A percentile compares a stretch with the other conserved stretches of the same genome.
phyloP scores from a whole-genome alignment of 768 basidiomycete genomes.

The Boletus sensibilis region DNA sequence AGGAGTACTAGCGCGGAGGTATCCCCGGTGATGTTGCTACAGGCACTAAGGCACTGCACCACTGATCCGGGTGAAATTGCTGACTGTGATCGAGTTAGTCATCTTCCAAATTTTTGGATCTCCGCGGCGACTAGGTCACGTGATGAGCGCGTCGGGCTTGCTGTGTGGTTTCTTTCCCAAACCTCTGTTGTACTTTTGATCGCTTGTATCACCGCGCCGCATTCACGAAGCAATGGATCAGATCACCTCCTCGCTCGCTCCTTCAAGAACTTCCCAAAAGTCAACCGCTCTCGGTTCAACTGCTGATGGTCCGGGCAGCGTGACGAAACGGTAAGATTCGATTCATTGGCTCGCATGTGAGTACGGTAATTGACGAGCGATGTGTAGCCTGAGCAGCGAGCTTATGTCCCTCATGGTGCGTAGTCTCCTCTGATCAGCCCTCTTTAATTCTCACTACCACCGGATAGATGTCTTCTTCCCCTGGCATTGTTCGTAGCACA shows the following conservation, averaged over 20 bases:
- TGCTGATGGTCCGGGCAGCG: slow-evolving; percentile 67
- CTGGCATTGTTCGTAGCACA: slow-evolving; percentile 66
- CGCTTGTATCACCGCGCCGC: slow-evolving; percentile 17
- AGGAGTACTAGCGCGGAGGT: too few species aligned
- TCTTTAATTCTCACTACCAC: slow-evolving; percentile 5
- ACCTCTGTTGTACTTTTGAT: background rate
- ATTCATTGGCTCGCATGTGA: background rate
- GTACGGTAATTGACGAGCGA: slow-evolving; percentile 2
- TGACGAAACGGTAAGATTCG: slow-evolving; percentile 73
- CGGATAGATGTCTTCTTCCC: slow-evolving; percentile 80
- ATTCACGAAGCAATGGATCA: slow-evolving; percentile 61
- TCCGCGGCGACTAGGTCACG: slow-evolving; percentile 16
- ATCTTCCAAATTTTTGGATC: background rate
- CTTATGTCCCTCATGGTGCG: slow-evolving; percentile 87
- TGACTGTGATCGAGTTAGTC: background rate
- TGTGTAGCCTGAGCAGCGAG: slow-evolving; percentile 68
- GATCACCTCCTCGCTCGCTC: slow-evolving; percentile 59
- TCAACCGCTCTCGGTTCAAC: slow-evolving; percentile 50
- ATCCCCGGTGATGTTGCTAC: too few species aligned
- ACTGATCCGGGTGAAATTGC: too few species aligned
- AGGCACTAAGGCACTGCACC: background rate
- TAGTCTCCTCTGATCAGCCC: slow-evolving; percentile 17
- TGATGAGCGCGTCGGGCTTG: slow-evolving; percentile 31
- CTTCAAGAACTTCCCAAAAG: slow-evolving; percentile 59
- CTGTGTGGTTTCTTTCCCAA: slow-evolving; percentile 8